These are phyloP conservation scores for Vaccinium vitisidaea DNA, from an alignment of 148 eudicot species.

Conservation along the genomic window DNA sequence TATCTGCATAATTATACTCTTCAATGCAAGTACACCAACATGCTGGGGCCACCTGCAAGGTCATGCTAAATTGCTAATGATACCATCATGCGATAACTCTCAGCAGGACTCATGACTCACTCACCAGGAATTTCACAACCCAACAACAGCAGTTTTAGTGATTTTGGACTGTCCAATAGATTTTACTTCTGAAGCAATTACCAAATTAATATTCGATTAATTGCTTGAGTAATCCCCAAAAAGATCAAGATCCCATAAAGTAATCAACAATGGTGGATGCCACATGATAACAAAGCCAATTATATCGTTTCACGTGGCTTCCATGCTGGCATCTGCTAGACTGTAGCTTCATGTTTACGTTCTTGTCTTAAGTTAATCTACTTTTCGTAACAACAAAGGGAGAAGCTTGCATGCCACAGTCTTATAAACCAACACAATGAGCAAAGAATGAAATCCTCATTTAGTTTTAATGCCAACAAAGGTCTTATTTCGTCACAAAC, in stretches of 20 bases:
- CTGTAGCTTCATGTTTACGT: background rate
- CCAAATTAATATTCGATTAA: background rate
- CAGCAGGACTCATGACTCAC: background rate
- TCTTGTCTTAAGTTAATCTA: background rate
- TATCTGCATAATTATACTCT: background rate
- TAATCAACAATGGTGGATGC: background rate
- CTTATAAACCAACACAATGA: background rate
- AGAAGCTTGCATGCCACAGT: background rate
- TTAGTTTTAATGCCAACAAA: background rate
- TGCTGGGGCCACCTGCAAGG: background rate
- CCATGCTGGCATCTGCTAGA: no score
- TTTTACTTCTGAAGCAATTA: background rate
- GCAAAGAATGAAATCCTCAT: background rate
- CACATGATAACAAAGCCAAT: background rate
- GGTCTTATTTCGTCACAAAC: constrained; percentile 22
- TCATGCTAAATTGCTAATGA: background rate
- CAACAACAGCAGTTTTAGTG: no score
- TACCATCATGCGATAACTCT: background rate
- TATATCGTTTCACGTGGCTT: background rate
- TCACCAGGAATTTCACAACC: no score
- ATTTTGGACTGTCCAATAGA: background rate
- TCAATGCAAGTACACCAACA: background rate
- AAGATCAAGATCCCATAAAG: background rate
- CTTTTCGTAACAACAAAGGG: background rate
- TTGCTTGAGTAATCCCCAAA: background rate